Evolutionary conservation across 345 rosid species (phyloP), one percentile per base, ranked within the genome.

Genomic region (Eucalyptus fibrosa): DNA sequence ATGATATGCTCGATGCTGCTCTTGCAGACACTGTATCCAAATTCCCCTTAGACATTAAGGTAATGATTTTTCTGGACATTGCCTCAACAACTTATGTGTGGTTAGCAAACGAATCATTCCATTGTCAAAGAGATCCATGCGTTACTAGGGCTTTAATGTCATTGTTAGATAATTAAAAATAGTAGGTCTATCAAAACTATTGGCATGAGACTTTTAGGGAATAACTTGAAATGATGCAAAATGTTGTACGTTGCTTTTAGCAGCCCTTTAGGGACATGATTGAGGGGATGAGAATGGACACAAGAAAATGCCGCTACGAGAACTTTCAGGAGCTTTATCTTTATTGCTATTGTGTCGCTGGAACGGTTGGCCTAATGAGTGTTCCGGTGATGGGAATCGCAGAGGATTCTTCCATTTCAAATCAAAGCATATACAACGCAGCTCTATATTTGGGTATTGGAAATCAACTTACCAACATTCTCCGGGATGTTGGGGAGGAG

Each of bases 371-470:
- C 40, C 87, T 93, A 15, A 94, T 93, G 95, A 95, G 92, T 30
- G 96, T 95, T 77, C 97, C 96, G 16, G 91, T 95, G 4, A 94
- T 93, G 96, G 96, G 96, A 87, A 95, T 95, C 30, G 93, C 96
- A 17, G 90, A 91, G 0, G 95, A 93, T 40, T 92, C 96, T 49
- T 21, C 50, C 18, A 85, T 86, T 87, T 90, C 96, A 24, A 50
- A 89, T 77, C 93, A 90, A 53, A 89, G 89, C 59, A 55, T 94
- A 44, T 95, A 95, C 72, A 92, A 87, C 32, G 88, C 93, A 34
- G 96, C 96, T 14, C 91, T 95, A 40, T 88, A 90, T 72, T 89
- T 95, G 91, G 96, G 97, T 1, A 93, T 93, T 16, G 96, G 94
- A 62, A 95, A 95, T 91, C 96, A 94, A 83, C 93, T 96, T 42